Conservation (phyloP, 768 basidiomycete genomes). For the Mycena venus region DNA sequence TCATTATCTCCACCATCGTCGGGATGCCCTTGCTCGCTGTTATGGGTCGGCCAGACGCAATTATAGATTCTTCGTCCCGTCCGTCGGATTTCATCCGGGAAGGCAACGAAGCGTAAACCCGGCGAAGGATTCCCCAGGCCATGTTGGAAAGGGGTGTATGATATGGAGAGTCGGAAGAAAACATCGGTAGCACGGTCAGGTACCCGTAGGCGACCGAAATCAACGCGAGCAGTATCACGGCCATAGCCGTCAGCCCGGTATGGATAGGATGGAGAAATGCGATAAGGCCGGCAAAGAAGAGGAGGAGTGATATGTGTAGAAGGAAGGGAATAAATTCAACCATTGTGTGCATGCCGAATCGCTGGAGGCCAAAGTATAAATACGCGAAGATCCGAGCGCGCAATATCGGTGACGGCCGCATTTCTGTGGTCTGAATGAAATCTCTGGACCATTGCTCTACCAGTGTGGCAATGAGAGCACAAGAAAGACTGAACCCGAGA, state of each 20-base stretch:
- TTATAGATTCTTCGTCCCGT: not conserved
- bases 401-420: not conserved
- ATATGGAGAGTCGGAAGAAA: constrained; percentile 8
- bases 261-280: too few species aligned
- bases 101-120: not conserved
- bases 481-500: too few species aligned
- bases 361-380: not conserved
- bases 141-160: constrained; percentile 1
- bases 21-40: not conserved
- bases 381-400: not conserved
- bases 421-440: not conserved
- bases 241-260: not conserved
- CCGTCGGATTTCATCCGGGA: not conserved
- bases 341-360: constrained; percentile 1
- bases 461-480: too few species aligned
- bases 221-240: not conserved
- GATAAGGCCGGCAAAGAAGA: too few species aligned
- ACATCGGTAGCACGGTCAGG: constrained; percentile 3
- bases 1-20: constrained; percentile 4
- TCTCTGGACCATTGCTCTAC: too few species aligned
- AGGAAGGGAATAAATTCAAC: too few species aligned
- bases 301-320: too few species aligned
- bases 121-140: not conserved
- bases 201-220: not conserved
- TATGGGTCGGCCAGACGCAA: not conserved